Percentiles rank a stretch among this genome's conserved stretches.
Conservation (phyloP, 192 early-diverging fungal genomes). For the Coemansia sp. region DNA sequence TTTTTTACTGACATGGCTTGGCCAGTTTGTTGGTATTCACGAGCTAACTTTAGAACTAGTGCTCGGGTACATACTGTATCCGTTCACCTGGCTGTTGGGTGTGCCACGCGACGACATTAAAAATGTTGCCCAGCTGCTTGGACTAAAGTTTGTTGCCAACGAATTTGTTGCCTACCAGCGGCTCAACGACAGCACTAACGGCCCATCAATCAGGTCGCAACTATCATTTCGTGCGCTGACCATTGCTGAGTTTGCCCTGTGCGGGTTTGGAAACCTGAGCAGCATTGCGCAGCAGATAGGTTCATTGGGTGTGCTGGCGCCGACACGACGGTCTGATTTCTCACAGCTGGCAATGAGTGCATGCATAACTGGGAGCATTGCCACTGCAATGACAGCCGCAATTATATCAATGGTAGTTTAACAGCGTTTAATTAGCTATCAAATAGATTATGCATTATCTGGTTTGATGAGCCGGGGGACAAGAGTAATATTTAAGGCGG, state of each 20-base stretch:
- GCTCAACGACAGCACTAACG: constrained; percentile 21
- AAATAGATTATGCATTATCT: constrained; percentile 62
- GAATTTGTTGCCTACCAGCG: constrained; percentile 81
- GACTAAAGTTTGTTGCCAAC: constrained; percentile 79
- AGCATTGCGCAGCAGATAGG: constrained; percentile 84
- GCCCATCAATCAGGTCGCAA: constrained; percentile 19
- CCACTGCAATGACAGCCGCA: constrained; percentile 77
- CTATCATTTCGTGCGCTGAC: constrained; percentile 54
- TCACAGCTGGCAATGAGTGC: constrained; percentile 75
- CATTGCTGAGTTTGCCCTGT: constrained; percentile 75
- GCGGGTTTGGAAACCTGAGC: constrained; percentile 84
- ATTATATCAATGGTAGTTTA: constrained; percentile 73
- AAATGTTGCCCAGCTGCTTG: constrained; percentile 63
- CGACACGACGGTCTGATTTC: constrained; percentile 67
- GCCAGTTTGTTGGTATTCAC: constrained; percentile 62
- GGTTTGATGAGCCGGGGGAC: not conserved
- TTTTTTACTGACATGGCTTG: constrained; percentile 69
- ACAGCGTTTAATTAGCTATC: not conserved
- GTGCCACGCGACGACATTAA: constrained; percentile 57
- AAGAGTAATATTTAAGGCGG: too few species aligned
- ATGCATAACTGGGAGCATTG: constrained; percentile 75
- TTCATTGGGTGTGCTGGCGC: constrained; percentile 74
- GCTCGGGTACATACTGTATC: constrained; percentile 78
- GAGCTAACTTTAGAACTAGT: constrained; percentile 65
- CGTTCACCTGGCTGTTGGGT: constrained; percentile 70